Conservation (phyloP, 2,329 filamentous ascomycete species). For the Alternaria arborescens region DNA sequence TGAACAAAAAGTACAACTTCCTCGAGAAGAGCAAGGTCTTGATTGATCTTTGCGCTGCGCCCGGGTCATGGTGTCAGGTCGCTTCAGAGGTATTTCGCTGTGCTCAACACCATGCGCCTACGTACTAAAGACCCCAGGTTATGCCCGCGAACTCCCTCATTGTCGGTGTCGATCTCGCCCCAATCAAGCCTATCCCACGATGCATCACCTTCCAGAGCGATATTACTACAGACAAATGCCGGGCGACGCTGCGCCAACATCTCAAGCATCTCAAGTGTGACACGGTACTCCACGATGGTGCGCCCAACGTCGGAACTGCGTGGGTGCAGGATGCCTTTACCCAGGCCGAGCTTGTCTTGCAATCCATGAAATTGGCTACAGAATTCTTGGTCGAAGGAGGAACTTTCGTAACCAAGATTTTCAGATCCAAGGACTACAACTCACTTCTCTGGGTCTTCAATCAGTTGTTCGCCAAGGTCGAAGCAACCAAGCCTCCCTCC, state of each 20-base stretch:
- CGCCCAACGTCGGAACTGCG: slow-evolving; percentile 95
- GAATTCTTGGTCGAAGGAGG: slow-evolving; percentile 83
- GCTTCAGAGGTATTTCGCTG: slow-evolving; percentile 75
- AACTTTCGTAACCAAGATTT: slow-evolving; percentile 96
- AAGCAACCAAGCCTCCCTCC: slow-evolving; percentile 96
- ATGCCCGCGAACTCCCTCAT: slow-evolving; percentile 93
- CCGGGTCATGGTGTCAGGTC: slow-evolving; percentile 71
- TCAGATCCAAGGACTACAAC: slow-evolving; percentile 97
- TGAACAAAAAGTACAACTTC: slow-evolving; percentile 99
- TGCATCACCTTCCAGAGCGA: slow-evolving; percentile 97
- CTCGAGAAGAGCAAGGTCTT: slow-evolving; percentile 95
- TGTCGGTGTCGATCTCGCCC: slow-evolving; percentile 90
- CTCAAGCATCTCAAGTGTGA: slow-evolving; percentile 97
- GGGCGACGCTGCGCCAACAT: slow-evolving; percentile 86
- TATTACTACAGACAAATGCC: slow-evolving; percentile 96
- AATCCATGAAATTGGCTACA: slow-evolving; percentile 90
- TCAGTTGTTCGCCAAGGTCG: slow-evolving; percentile 92
- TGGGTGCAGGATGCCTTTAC: slow-evolving; percentile 99
- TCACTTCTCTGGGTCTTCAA: slow-evolving; percentile 96
- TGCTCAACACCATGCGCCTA: background rate
- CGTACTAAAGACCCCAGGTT: slow-evolving; percentile 53
- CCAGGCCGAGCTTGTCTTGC: slow-evolving; percentile 89
- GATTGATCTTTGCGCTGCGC: slow-evolving; percentile 96
- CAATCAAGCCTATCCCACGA: slow-evolving; percentile 94
- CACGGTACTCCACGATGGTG: slow-evolving; percentile 94